Conservation (phyloP, 164 flowering plant species). For the Chimonanthus praecox region DNA sequence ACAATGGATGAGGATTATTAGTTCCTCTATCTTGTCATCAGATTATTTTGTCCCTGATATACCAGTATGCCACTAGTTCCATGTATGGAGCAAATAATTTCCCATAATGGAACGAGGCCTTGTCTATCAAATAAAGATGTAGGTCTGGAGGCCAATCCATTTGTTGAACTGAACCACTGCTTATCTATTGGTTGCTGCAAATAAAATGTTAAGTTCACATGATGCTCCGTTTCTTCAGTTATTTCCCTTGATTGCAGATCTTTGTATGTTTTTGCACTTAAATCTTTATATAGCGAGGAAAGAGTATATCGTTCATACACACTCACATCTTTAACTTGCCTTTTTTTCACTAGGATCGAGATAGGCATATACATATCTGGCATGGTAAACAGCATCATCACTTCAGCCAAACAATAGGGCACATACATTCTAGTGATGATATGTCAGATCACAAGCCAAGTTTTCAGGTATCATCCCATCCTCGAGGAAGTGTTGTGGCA, state of each 20-base stretch:
- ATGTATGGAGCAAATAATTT: neutral
- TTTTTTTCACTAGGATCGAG: conserved; percentile 39
- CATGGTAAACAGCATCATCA: conserved; percentile 69
- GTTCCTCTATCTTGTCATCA: neutral
- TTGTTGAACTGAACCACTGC: neutral
- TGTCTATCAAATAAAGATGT: neutral
- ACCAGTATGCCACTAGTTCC: neutral
- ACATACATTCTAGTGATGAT: conserved; percentile 45
- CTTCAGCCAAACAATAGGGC: conserved; percentile 47
- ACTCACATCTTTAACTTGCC: neutral
- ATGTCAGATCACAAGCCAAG: conserved; percentile 40
- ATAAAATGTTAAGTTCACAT: neutral
- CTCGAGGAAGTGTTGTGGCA: conserved; percentile 77
- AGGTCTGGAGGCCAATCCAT: neutral
- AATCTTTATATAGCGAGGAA: too few species aligned
- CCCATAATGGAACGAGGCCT: neutral
- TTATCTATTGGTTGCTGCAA: neutral
- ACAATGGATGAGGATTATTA: neutral
- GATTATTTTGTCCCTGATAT: neutral
- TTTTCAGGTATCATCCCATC: conserved; percentile 37
- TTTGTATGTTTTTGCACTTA: neutral
- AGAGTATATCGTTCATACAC: neutral
- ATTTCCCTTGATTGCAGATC: neutral
- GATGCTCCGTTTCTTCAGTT: neutral
- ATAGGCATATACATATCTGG: conserved; percentile 78